A percentile compares a stretch with the other conserved stretches of the same genome.
These are phyloP conservation scores for Codiaeum variegatum DNA, from an alignment of 441 rosid species.

Conservation along the genomic window DNA sequence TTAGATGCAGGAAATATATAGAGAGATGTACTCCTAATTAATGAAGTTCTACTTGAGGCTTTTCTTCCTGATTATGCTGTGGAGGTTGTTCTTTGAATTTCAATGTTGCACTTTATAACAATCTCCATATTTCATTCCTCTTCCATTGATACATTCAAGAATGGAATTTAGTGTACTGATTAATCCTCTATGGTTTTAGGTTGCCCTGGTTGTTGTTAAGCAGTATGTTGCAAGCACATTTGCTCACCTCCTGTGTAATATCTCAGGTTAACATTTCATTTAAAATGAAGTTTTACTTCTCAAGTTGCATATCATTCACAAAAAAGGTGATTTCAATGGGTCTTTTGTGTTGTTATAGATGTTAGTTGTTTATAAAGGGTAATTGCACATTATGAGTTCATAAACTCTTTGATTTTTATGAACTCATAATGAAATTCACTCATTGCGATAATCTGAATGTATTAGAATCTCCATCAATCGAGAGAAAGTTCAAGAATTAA, in stretches of 20 bases:
- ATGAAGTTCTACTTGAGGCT: conserved; percentile 78
- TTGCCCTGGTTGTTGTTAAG: conserved; percentile 64
- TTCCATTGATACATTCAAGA: background rate
- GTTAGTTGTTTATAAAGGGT: background rate
- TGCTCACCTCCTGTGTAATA: conserved; percentile 67
- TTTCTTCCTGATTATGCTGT: conserved; percentile 62
- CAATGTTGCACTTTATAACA: conserved; percentile 8
- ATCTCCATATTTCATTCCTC: background rate
- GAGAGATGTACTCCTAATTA: conserved; percentile 83
- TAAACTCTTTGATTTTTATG: background rate
- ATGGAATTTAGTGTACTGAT: conserved; percentile 20
- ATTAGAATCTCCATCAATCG: too few relatives aligned
- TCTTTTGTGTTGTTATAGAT: background rate
- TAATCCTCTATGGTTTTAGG: conserved; percentile 56
- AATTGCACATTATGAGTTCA: background rate
- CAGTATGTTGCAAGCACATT: conserved; percentile 57
- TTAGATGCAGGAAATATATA: conserved; percentile 66
- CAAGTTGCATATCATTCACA: conserved; percentile 2
- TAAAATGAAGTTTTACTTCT: conserved; percentile 21
- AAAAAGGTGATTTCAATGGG: background rate
- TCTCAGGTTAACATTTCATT: conserved; percentile 53
- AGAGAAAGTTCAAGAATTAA: too few relatives aligned
- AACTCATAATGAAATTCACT: too few relatives aligned
- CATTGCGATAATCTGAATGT: too few relatives aligned
- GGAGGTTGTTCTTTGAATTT: conserved; percentile 50